These are phyloP conservation scores for Begonia fuchsioides DNA, from an alignment of 306 rosid species.

Conservation along the genomic window DNA sequence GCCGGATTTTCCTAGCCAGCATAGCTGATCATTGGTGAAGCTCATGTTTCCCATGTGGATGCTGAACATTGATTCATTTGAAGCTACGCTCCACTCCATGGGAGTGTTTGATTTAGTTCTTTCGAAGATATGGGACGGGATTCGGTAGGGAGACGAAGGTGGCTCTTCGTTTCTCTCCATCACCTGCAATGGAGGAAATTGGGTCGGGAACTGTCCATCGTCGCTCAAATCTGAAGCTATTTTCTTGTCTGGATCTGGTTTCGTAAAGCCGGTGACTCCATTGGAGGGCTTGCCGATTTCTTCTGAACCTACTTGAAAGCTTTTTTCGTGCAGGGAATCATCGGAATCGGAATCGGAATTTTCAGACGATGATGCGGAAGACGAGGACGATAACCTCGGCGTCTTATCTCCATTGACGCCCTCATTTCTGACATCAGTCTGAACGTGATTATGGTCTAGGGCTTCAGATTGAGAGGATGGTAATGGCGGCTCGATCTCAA, in stretches of 20 bases:
- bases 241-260: background rate
- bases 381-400: background rate
- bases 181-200: slow-evolving; percentile 44
- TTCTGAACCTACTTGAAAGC: slow-evolving; percentile 2
- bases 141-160: slow-evolving; percentile 21
- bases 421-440: background rate
- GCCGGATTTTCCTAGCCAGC: slow-evolving; percentile 29
- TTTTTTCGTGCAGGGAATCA: background rate
- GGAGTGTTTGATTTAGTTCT: slow-evolving; percentile 33
- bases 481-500: background rate
- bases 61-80: slow-evolving; percentile 81
- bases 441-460: background rate
- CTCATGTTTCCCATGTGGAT: slow-evolving; percentile 79
- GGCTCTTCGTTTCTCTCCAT: slow-evolving; percentile 49
- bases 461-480: background rate
- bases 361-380: slow-evolving; percentile 5
- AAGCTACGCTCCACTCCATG: slow-evolving; percentile 67
- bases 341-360: slow-evolving; percentile 2
- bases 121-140: slow-evolving; percentile 65
- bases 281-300: background rate
- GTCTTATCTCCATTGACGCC: background rate
- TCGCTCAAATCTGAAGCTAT: slow-evolving; percentile 7
- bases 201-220: slow-evolving; percentile 23
- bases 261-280: background rate
- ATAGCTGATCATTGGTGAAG: slow-evolving; percentile 43